A percentile compares a stretch with the other conserved stretches of the same genome.
Conservation (phyloP, 208 protist species). For the Endotrypanum monterogeii region DNA sequence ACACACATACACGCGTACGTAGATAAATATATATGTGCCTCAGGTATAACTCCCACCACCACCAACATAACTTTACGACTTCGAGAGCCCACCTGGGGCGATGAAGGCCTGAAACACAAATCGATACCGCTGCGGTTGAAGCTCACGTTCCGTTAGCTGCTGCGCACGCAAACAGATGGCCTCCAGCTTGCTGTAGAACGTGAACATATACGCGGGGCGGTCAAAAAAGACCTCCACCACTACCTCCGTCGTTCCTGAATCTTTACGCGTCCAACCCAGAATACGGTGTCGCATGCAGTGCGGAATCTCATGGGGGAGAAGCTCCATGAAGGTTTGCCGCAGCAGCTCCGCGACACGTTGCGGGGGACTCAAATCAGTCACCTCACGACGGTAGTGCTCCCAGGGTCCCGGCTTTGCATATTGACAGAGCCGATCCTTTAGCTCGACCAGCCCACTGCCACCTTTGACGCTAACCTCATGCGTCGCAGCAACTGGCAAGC, state of each 20-base stretch:
- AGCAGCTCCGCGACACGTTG: slow-evolving; percentile 85
- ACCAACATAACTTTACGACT: slow-evolving; percentile 15
- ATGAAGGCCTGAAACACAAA: slow-evolving; percentile 93
- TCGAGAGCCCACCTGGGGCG: slow-evolving; percentile 66
- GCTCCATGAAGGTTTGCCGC: slow-evolving; percentile 80
- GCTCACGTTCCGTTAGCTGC: slow-evolving; percentile 61
- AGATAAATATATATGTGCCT: too few species aligned
- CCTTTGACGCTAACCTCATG: slow-evolving; percentile 88
- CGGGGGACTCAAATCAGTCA: slow-evolving; percentile 62
- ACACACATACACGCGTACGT: too few species aligned
- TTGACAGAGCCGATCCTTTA: slow-evolving; percentile 85
- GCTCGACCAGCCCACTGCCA: slow-evolving; percentile 80
- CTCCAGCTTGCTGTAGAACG: slow-evolving; percentile 89
- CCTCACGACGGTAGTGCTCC: slow-evolving; percentile 71
- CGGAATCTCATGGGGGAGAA: slow-evolving; percentile 88
- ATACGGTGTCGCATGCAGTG: slow-evolving; percentile 83
- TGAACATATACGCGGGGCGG: slow-evolving; percentile 89
- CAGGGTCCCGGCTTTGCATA: slow-evolving; percentile 77
- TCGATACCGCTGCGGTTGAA: slow-evolving; percentile 57
- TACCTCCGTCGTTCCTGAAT: slow-evolving; percentile 80
- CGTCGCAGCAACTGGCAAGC: slow-evolving; percentile 59
- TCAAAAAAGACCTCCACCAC: slow-evolving; percentile 92
- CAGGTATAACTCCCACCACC: too few species aligned
- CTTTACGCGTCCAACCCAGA: slow-evolving; percentile 87
- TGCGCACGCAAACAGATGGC: slow-evolving; percentile 76